Evolutionary conservation across 495 filamentous ascomycete genomes (phyloP).

Genomic region (Podospora fimiseda): DNA sequence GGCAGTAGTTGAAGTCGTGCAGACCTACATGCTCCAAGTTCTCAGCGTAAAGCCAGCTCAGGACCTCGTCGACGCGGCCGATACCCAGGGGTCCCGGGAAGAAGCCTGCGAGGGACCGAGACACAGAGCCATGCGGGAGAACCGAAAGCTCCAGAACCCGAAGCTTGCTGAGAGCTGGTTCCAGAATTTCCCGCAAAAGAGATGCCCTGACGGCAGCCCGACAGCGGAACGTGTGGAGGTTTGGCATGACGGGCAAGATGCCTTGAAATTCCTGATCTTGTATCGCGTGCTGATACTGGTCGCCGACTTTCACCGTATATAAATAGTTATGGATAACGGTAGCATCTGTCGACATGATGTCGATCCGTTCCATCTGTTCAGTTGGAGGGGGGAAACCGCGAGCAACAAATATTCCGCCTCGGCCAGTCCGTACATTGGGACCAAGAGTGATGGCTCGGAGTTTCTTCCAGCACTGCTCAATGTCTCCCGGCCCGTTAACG

Average conservation of each 20-base stretch:
- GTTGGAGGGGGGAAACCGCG: slow-evolving; percentile 7
- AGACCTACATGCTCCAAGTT: slow-evolving; percentile 20
- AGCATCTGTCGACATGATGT: background rate
- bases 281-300: background rate
- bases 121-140: background rate
- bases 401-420: background rate
- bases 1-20: slow-evolving; percentile 21
- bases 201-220: background rate
- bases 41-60: slow-evolving; percentile 7
- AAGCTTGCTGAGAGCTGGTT: slow-evolving; percentile 8
- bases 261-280: background rate
- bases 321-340: slow-evolving; percentile 1
- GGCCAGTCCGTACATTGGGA: background rate
- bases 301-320: background rate
- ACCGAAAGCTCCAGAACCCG: slow-evolving; percentile 18
- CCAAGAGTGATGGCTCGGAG: slow-evolving; percentile 11
- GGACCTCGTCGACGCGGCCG: slow-evolving; percentile 5
- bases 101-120: background rate
- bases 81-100: background rate
- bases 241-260: background rate
- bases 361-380: slow-evolving; percentile 4
- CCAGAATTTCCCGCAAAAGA: slow-evolving; percentile 8
- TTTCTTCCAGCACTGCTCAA: slow-evolving; percentile 8
- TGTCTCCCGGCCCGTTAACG: background rate
- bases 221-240: slow-evolving; percentile 21